Evolutionary conservation across 2,329 filamentous ascomycete genomes (phyloP).

Genomic region (Sphaerulina musiva): DNA sequence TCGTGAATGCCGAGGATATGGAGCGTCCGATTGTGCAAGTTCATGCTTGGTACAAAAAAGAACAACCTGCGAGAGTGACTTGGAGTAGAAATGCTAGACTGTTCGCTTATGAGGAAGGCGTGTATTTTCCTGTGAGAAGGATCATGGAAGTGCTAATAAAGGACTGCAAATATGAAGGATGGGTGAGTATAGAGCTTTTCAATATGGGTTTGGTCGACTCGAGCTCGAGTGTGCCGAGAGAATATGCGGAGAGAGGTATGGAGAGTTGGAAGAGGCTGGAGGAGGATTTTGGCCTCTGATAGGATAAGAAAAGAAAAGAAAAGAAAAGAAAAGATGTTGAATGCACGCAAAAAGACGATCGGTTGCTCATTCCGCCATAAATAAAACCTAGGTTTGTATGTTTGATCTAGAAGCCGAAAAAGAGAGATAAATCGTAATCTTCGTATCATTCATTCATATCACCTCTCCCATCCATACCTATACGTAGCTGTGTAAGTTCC

Average conservation of each 20-base stretch:
- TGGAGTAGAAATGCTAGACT: conserved; percentile 72
- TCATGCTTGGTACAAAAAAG: conserved; percentile 53
- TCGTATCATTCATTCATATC: no score
- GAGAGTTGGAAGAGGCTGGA: conserved; percentile 10
- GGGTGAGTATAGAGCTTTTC: conserved; percentile 66
- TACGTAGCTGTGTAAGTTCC: no score
- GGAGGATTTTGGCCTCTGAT: conserved; percentile 2
- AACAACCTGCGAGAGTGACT: conserved; percentile 61
- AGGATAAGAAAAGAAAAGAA: no score
- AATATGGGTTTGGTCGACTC: conserved; percentile 31
- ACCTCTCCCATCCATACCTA: no score
- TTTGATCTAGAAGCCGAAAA: no score
- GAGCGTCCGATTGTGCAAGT: conserved; percentile 48
- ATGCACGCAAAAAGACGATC: no score
- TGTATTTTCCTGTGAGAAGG: conserved; percentile 59
- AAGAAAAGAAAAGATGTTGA: no score
- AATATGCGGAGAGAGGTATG: conserved; percentile 5
- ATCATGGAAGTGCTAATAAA: conserved; percentile 56
- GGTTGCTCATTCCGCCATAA: no score
- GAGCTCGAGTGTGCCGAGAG: conserved; percentile 9
- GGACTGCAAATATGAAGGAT: conserved; percentile 58
- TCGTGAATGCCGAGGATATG: conserved; percentile 65
- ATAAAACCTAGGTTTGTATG: no score
- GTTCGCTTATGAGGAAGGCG: conserved; percentile 55
- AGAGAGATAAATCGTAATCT: no score